phyloP scores from a whole-genome alignment of 164 flowering plant genomes.

The Stephania japonica region DNA sequence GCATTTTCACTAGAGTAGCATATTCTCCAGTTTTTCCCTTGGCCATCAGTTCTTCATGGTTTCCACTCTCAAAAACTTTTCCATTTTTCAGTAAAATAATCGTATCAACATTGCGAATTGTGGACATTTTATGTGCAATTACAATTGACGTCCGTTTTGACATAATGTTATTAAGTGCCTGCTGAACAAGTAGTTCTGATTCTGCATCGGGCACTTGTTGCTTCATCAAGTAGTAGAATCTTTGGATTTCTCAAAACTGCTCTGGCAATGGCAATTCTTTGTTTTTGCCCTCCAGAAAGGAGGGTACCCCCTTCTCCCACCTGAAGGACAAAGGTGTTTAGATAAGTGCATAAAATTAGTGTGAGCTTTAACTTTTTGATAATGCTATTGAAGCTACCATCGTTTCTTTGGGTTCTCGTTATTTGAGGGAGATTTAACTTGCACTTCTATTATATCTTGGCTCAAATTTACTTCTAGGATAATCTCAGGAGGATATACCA shows the following conservation, averaged over 20 bases:
- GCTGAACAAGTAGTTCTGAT: constrained; percentile 53
- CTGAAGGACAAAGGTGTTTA: constrained; percentile 8
- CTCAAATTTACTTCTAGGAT: background rate
- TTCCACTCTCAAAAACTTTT: constrained; percentile 55
- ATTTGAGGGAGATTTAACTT: no score
- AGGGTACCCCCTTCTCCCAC: constrained; percentile 70
- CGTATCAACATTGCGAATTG: constrained; percentile 41
- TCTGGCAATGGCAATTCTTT: constrained; percentile 64
- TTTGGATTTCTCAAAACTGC: constrained; percentile 58
- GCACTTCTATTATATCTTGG: no score
- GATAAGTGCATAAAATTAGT: no score
- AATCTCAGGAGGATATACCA: background rate
- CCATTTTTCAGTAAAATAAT: constrained; percentile 55
- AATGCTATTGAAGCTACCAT: no score
- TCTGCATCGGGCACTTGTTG: constrained; percentile 69
- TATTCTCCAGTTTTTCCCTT: constrained; percentile 46
- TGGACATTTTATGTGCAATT: constrained; percentile 57
- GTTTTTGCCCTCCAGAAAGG: constrained; percentile 67
- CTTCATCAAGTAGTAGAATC: constrained; percentile 62
- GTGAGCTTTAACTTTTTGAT: no score
- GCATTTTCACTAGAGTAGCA: constrained; percentile 52
- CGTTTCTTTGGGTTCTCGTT: no score
- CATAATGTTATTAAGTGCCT: constrained; percentile 44
- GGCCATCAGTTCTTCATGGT: constrained; percentile 44
- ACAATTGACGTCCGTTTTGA: constrained; percentile 46